A percentile compares a stretch with the other conserved stretches of the same genome.
Evolutionary conservation across 495 filamentous ascomycete genomes (phyloP).

Genomic region (Recurvomyces mirabilis): DNA sequence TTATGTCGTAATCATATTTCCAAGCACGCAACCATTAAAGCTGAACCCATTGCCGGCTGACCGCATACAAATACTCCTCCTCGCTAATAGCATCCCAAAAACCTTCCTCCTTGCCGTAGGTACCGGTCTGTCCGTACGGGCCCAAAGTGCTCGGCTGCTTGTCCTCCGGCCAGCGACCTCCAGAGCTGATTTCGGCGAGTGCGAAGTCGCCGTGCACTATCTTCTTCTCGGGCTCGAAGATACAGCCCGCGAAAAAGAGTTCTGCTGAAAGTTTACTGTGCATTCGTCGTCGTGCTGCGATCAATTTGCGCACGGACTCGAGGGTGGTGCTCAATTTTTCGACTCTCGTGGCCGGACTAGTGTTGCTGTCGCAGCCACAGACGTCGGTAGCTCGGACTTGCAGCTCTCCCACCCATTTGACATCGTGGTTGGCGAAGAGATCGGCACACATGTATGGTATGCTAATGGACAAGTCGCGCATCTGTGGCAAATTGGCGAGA

Average conservation of each 20-base stretch:
- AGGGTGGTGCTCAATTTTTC: slow-evolving; percentile 30
- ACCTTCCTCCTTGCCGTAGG: slow-evolving; percentile 39
- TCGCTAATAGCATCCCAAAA: slow-evolving; percentile 34
- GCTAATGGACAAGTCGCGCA: slow-evolving; percentile 39
- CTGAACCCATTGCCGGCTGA: slow-evolving; percentile 30
- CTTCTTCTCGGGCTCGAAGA: slow-evolving; percentile 37
- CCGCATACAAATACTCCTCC: slow-evolving; percentile 34
- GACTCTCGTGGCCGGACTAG: not conserved
- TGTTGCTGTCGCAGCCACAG: slow-evolving; percentile 27
- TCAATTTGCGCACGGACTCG: slow-evolving; percentile 33
- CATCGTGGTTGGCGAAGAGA: slow-evolving; percentile 36
- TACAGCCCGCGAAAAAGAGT: slow-evolving; percentile 36
- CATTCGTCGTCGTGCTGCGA: slow-evolving; percentile 22
- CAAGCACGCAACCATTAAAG: too few relatives aligned
- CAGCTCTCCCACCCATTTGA: slow-evolving; percentile 38
- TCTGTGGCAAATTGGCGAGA: slow-evolving; percentile 35
- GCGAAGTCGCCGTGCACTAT: slow-evolving; percentile 41
- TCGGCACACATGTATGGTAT: slow-evolving; percentile 38
- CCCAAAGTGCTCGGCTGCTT: slow-evolving; percentile 34
- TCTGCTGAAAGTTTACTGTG: slow-evolving; percentile 32
- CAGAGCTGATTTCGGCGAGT: slow-evolving; percentile 30
- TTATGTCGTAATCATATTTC: not conserved
- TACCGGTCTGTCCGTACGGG: slow-evolving; percentile 41
- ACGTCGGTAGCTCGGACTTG: slow-evolving; percentile 39
- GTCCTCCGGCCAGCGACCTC: slow-evolving; percentile 32